These are phyloP conservation scores for Neolentinus lepideus DNA, from an alignment of 1,284 basidiomycete species.

Conservation along the genomic window DNA sequence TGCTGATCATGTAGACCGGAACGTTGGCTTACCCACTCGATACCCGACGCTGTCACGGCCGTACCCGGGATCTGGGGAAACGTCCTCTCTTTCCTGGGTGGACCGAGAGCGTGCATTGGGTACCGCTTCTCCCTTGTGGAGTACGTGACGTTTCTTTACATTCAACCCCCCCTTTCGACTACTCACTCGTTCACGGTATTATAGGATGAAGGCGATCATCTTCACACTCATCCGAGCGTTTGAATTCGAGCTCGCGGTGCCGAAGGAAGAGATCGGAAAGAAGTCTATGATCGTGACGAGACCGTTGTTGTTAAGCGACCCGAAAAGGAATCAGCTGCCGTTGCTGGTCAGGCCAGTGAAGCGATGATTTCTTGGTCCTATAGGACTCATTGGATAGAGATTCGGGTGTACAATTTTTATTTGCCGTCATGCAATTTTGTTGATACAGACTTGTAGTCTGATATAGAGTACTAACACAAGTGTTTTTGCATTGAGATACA, in stretches of 20 bases:
- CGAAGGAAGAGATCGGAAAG: conserved; percentile 9
- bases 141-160: conserved; percentile 6
- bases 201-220: conserved; percentile 28
- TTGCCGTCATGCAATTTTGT: too few species aligned
- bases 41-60: conserved; percentile 6
- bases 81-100: conserved; percentile 16
- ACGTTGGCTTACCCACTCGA: conserved; percentile 12
- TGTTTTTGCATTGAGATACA: too few species aligned
- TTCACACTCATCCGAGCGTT: conserved; percentile 30
- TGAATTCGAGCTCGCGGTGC: conserved; percentile 20
- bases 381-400: too few species aligned
- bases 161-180: not conserved
- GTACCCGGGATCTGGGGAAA: conserved; percentile 16
- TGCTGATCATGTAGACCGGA: conserved; percentile 12
- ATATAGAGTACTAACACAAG: too few species aligned
- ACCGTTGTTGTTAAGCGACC: conserved; percentile 3
- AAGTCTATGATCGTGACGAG: conserved; percentile 7
- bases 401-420: too few species aligned
- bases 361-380: not conserved
- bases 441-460: too few species aligned
- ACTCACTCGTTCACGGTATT: not conserved
- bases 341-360: not conserved
- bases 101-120: conserved; percentile 18
- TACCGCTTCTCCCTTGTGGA: conserved; percentile 34
- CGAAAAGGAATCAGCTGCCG: conserved; percentile 6